Conservation (phyloP, 164 flowering plant species). For the Aristolochia fimbriata region DNA sequence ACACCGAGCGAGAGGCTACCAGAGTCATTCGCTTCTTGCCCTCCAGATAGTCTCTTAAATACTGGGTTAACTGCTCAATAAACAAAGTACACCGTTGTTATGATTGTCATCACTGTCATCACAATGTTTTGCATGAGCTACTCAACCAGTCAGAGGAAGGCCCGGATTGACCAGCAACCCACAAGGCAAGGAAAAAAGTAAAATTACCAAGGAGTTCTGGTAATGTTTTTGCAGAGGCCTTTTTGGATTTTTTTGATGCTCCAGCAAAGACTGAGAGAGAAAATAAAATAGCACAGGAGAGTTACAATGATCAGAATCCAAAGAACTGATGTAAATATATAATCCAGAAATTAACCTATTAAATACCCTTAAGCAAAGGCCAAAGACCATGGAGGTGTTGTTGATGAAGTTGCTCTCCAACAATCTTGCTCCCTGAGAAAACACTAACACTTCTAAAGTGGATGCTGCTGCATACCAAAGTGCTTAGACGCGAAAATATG, state of each 20-base stretch:
- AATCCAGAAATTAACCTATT: constrained; percentile 2
- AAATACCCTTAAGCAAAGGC: constrained; percentile 76
- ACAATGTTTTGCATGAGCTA: background rate
- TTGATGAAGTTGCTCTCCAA: constrained; percentile 87
- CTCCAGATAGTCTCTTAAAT: constrained; percentile 75
- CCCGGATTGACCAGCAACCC: too few relatives aligned
- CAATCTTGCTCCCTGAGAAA: constrained; percentile 58
- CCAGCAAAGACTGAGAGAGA: constrained; percentile 59
- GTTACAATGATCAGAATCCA: background rate
- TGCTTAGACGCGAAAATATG: background rate
- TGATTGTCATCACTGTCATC: too few relatives aligned
- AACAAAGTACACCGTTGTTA: background rate
- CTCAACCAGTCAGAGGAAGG: too few relatives aligned
- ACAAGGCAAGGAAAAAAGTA: too few relatives aligned
- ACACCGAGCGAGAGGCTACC: constrained; percentile 25
- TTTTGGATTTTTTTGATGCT: constrained; percentile 81
- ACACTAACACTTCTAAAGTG: too few relatives aligned
- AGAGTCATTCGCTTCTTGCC: constrained; percentile 84
- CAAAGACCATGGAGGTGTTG: constrained; percentile 93
- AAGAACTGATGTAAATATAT: background rate
- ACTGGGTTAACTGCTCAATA: constrained; percentile 60
- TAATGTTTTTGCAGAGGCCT: constrained; percentile 77
- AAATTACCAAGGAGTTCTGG: constrained; percentile 67
- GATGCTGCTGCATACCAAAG: background rate
- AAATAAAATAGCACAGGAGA: background rate